Percentiles rank a stretch among this genome's conserved stretches.
Conservation (phyloP, 2,329 filamentous ascomycete species). For the Xylaria sp. region DNA sequence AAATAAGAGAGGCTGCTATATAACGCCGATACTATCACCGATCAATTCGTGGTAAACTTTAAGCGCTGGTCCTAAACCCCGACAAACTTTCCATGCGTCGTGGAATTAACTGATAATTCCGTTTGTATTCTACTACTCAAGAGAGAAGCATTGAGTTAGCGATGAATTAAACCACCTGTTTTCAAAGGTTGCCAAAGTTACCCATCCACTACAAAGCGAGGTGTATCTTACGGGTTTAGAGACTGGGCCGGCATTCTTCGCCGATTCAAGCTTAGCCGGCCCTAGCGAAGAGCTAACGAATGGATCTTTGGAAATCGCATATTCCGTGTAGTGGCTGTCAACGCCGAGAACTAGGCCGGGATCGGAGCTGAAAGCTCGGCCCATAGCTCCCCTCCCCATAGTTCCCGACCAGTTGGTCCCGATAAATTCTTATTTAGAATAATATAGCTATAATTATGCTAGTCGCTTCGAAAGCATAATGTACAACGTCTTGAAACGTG, state of each 20-base stretch:
- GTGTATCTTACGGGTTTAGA: background rate
- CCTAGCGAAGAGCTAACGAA: background rate
- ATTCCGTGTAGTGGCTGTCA: no score
- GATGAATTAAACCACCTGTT: background rate
- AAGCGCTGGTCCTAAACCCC: background rate
- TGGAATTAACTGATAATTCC: conserved; percentile 3
- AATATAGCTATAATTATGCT: background rate
- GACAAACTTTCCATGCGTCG: background rate
- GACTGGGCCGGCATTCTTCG: no score
- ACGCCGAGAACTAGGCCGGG: no score
- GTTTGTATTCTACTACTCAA: background rate
- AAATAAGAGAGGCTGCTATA: background rate
- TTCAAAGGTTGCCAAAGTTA: background rate
- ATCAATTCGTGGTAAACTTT: background rate
- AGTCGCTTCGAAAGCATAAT: background rate
- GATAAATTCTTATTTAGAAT: no score
- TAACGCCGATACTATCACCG: conserved; percentile 39
- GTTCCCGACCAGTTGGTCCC: no score
- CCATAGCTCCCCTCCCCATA: no score
- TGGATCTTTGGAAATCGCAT: no score
- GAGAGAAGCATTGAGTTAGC: background rate
- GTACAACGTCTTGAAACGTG: no score
- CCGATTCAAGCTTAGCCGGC: no score
- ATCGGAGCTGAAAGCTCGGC: no score
- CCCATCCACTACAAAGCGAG: background rate